Base-by-base conservation (phyloP, 2,329 filamentous ascomycete species). In the Pseudocercospora eumusae region DNA sequence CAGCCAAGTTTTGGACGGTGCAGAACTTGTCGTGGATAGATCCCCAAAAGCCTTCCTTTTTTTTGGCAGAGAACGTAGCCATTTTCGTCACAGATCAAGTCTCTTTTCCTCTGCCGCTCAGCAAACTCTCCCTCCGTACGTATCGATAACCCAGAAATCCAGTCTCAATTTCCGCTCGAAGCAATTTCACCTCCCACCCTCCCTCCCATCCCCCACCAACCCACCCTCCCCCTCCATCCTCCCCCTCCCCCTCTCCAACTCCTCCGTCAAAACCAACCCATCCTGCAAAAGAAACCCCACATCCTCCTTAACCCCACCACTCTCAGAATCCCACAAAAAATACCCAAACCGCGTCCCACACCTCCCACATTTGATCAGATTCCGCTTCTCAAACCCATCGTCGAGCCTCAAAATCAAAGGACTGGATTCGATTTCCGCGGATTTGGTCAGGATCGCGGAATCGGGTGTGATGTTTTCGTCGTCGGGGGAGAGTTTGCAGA, bases 301-400 rank as follows among this genome's bases (percentile, higher is more conserved):
- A 69, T 81, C 77, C 49, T 78, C 75, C 57, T 81, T 76, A 47
- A 78, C 74, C 54, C 77, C 75, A 59, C 60, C 66, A 59, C 56
- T 72, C 69, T 60, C 69, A 18, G n/a, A n/a, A n/a, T 69, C 64
- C 62, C 75, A 86, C 72, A 90, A 74, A 69, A 83, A 80, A 76
- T 90, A 91, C 27, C 84, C 88, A 49, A 89, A 78, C 0, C 83
- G 79, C 27, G 88, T 72, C 31, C 80, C 78, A 76, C 88, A 90
- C 60, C 87, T 76, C 11, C 78, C 81, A 75, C 88, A 91, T 21
- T 83, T 78, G 65, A 84, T 77, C 4, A 85, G 68, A 60, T 82
- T 78, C 18, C 88, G 76, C 77, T 88, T 89, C 77, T 90, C 88
- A 64, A 89, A 89, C 4, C 88, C 88, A 62, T 88, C 84, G 9